phyloP scores from a whole-genome alignment of 352 stramenopile species.

The Phytopythium aichiense region DNA sequence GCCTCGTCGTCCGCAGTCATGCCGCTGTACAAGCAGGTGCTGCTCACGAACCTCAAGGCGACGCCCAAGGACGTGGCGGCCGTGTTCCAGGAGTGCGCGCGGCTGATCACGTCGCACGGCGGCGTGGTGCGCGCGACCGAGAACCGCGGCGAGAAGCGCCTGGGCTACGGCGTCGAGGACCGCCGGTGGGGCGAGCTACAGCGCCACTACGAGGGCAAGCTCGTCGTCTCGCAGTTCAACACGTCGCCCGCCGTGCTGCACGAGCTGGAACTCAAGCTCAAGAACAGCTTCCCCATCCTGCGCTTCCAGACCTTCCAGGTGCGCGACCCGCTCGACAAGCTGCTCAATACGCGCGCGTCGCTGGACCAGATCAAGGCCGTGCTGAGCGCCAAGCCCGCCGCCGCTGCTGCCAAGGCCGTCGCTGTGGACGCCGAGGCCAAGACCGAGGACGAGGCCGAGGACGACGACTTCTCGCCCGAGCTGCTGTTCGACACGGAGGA shows the following conservation, averaged over 20 bases:
- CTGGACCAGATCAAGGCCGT: constrained; percentile 52
- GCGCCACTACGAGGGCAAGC: constrained; percentile 82
- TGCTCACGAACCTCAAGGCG: constrained; percentile 86
- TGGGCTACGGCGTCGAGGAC: constrained; percentile 83
- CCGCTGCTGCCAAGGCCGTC: constrained; percentile 31
- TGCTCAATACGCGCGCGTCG: constrained; percentile 81
- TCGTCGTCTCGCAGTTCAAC: constrained; percentile 86
- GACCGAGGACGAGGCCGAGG: constrained; percentile 15
- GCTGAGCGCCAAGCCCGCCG: constrained; percentile 39
- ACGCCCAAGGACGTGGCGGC: constrained; percentile 77
- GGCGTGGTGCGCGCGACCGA: constrained; percentile 75
- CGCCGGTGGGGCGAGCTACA: constrained; percentile 82
- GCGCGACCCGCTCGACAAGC: constrained; percentile 69
- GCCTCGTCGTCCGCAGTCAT: constrained; percentile 22
- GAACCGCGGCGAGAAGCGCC: constrained; percentile 78
- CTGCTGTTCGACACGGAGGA: constrained; percentile 56
- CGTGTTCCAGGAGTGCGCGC: constrained; percentile 79
- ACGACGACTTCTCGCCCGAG: constrained; percentile 38
- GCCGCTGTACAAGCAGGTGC: constrained; percentile 89
- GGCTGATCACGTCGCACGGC: constrained; percentile 58
- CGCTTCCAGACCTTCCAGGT: constrained; percentile 88
- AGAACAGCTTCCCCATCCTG: constrained; percentile 82
- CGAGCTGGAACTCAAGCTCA: constrained; percentile 78
- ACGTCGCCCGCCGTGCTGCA: constrained; percentile 61
- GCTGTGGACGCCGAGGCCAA: constrained; percentile 30